These are phyloP conservation scores for Pholiota molesta DNA, from an alignment of 768 basidiomycete genomes.

Conservation along the genomic window DNA sequence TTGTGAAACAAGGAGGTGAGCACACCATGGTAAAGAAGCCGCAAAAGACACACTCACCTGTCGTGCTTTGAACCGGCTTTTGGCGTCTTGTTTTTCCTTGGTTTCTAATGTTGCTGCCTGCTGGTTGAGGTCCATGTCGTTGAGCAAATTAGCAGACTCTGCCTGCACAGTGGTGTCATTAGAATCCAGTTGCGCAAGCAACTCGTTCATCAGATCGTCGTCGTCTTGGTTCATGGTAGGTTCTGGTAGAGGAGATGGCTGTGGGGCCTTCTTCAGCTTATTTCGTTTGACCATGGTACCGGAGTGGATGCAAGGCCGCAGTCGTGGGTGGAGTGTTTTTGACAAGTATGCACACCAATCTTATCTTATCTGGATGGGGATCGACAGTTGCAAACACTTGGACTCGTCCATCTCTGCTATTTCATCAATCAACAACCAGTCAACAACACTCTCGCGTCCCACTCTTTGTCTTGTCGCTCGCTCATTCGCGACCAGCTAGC, in stretches of 20 bases:
- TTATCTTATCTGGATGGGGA: conserved; percentile 14
- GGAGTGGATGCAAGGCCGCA: background rate
- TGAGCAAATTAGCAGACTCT: conserved; percentile 51
- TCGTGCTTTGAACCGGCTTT: conserved; percentile 67
- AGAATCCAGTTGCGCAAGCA: conserved; percentile 77
- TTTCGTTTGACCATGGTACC: conserved; percentile 57
- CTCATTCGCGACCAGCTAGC: conserved; percentile 1
- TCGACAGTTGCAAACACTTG: conserved; percentile 5
- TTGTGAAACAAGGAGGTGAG: conserved; percentile 8
- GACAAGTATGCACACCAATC: conserved; percentile 4
- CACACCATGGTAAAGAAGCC: background rate
- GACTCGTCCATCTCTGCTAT: background rate
- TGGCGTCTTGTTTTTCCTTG: conserved; percentile 56
- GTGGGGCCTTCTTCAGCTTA: conserved; percentile 53
- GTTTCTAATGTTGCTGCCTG: conserved; percentile 32
- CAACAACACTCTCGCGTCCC: background rate
- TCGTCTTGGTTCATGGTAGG: conserved; percentile 41
- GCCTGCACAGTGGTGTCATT: conserved; percentile 51
- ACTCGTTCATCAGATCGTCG: conserved; percentile 70
- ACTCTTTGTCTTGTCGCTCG: background rate
- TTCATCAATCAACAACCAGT: too few species aligned
- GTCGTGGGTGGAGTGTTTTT: background rate
- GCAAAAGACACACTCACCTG: conserved; percentile 50
- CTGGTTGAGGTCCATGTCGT: conserved; percentile 46
- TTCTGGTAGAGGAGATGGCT: conserved; percentile 29